Evolutionary conservation across 108 stramenopile genomes (phyloP).

Genomic region (Pseudonitzschia pungens): DNA sequence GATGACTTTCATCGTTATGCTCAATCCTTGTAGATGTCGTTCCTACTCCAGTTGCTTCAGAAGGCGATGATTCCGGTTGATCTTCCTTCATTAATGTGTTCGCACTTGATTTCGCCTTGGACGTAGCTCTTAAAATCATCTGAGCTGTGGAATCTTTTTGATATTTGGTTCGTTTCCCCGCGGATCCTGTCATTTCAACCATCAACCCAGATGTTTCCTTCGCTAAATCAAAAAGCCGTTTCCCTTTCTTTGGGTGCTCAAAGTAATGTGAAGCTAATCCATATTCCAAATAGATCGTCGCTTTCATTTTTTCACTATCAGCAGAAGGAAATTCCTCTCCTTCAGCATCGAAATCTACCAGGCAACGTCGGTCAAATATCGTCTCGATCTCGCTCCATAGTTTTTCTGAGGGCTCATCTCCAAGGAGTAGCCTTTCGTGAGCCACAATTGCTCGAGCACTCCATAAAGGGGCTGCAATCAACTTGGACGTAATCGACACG

Average conservation of each 20-base stretch:
- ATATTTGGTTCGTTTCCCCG: constrained; percentile 90
- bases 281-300: constrained; percentile 76
- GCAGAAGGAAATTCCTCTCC: not conserved
- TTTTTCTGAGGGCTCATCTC: constrained; percentile 54
- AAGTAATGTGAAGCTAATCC: constrained; percentile 91
- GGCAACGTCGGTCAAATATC: constrained; percentile 23
- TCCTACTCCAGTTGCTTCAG: not conserved
- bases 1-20: constrained; percentile 71
- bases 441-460: constrained; percentile 68
- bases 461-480: constrained; percentile 49
- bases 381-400: constrained; percentile 55
- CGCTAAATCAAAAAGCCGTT: constrained; percentile 59
- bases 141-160: constrained; percentile 84
- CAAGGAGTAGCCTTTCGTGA: constrained; percentile 69
- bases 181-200: constrained; percentile 82
- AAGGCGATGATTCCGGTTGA: not conserved
- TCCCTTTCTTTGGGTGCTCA: constrained; percentile 50
- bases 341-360: constrained; percentile 12
- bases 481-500: constrained; percentile 3
- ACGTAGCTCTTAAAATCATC: constrained; percentile 75
- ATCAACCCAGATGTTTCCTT: constrained; percentile 56
- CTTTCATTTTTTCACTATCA: constrained; percentile 19
- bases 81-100: not conserved
- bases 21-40: constrained; percentile 34
- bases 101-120: constrained; percentile 18